Percentiles rank a stretch among this genome's conserved stretches.
These are phyloP conservation scores for Kandelia obovata DNA, from an alignment of 345 rosid genomes.

Conservation along the genomic window DNA sequence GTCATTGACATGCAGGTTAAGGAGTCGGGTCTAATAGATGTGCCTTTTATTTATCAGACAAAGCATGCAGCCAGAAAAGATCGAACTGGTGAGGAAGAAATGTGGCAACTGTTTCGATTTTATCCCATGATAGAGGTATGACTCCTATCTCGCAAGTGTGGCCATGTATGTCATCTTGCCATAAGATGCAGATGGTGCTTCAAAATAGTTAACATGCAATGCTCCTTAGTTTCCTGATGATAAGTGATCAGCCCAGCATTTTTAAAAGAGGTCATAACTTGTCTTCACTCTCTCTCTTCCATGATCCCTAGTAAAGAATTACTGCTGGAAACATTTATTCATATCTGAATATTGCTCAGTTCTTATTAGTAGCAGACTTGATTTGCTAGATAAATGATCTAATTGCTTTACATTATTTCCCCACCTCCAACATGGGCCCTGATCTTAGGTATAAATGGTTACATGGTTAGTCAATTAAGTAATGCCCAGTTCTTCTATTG, in stretches of 20 bases:
- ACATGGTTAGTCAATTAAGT: too few species aligned
- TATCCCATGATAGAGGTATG: constrained; percentile 87
- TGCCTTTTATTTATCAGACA: constrained; percentile 43
- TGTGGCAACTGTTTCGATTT: constrained; percentile 86
- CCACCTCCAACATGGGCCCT: too few species aligned
- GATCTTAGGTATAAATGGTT: too few species aligned
- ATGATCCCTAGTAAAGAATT: neutral
- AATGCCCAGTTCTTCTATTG: too few species aligned
- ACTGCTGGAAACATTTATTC: neutral
- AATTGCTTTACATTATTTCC: too few species aligned
- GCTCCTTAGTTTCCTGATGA: neutral
- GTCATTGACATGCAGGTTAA: neutral
- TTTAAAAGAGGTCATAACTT: neutral
- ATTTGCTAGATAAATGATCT: too few species aligned
- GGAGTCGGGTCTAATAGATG: constrained; percentile 7
- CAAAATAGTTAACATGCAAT: neutral
- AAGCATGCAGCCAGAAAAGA: constrained; percentile 83
- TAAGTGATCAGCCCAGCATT: neutral
- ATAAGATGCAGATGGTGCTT: constrained; percentile 1
- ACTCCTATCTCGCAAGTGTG: neutral
- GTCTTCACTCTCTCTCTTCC: neutral
- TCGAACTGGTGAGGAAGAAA: constrained; percentile 80
- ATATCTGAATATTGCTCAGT: neutral
- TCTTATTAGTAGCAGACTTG: too few species aligned
- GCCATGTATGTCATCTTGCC: neutral